Evolutionary conservation across 164 flowering plant genomes (phyloP), one percentile per base, ranked within the genome.

Genomic region (Paratinospora sagittata): DNA sequence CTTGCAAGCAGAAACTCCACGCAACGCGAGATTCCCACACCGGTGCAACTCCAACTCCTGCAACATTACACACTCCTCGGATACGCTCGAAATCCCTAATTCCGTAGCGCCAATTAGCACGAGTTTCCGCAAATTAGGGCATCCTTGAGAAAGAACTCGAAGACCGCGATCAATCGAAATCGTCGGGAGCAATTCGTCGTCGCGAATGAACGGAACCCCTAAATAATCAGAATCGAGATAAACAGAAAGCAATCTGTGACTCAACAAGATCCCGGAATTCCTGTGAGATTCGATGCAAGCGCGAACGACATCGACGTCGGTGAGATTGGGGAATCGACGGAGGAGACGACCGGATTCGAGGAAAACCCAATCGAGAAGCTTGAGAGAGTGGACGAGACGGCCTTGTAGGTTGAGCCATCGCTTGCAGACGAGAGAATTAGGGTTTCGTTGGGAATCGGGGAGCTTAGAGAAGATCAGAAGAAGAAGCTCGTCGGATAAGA

Each of bases 11-110:
- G 85, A 82, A 65, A 93, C 86, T 27, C 91, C 96, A 2, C 82
- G 82, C 77, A 93, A 75, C 6, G 85, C 74, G 52, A 68, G 68
- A 74, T 96, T 98, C 45, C 71, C 80, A 66, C 98, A 96, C 62
- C 67, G 81, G 61, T 91, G 97, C 76, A 96, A 61, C 78, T 92
- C 98, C 74, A 96, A 70, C 41, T 91, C 99, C 73, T 90, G 96
- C 80, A 96, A 74, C 3, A 81, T 89, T 9, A 70, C 68, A 71
- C 99, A 96, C 60, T 83, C 89, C 43, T 84, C 88, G 0, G 96
- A 97, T 23, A 96, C 81, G 68, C 80, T 77, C 74, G 79, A 43
- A 61, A 96, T 70, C 34, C 97, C 99, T 17, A 65, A 34, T 36
- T 84, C 97, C 63, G 86, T 82, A 9, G 88, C 86, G 55, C 81